Conservation (phyloP, 768 basidiomycete species). For the Russula brevipes region DNA sequence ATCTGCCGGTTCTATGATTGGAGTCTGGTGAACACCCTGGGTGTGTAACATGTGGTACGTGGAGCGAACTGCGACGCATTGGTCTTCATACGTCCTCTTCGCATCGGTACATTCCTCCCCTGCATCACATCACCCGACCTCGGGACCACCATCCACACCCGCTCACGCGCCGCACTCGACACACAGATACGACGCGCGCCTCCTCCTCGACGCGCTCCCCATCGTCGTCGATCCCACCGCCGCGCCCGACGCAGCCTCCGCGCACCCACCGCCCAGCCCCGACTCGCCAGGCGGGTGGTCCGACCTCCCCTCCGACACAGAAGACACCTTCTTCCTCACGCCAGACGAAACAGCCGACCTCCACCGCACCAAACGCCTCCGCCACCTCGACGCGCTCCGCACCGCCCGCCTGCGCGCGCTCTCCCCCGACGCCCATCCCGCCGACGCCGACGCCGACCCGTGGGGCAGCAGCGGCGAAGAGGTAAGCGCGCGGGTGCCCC, state of each 20-base stretch:
- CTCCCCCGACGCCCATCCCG: conserved; percentile 31
- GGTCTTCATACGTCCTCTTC: neutral
- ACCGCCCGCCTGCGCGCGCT: conserved; percentile 65
- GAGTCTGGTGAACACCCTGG: neutral
- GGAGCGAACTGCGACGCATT: too few relatives aligned
- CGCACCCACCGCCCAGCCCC: conserved; percentile 25
- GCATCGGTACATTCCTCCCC: neutral
- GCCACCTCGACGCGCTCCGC: conserved; percentile 51
- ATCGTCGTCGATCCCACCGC: too few relatives aligned
- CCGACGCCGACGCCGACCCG: conserved; percentile 33
- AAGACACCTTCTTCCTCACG: conserved; percentile 79
- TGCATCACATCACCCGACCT: too few relatives aligned
- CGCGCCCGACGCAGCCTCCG: neutral
- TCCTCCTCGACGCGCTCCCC: conserved; percentile 57
- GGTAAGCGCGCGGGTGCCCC: conserved; percentile 34
- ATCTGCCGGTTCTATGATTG: too few relatives aligned
- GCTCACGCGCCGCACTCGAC: neutral
- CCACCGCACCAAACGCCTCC: conserved; percentile 60
- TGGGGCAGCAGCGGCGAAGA: conserved; percentile 74
- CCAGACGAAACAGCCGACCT: conserved; percentile 63
- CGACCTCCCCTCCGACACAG: conserved; percentile 77
- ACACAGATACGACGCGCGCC: conserved; percentile 72
- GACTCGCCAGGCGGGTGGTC: conserved; percentile 68
- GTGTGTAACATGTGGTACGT: neutral
- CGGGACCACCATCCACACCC: too few relatives aligned